Conservation (phyloP, 2,329 filamentous ascomycete genomes). For the Diatrype stigma region DNA sequence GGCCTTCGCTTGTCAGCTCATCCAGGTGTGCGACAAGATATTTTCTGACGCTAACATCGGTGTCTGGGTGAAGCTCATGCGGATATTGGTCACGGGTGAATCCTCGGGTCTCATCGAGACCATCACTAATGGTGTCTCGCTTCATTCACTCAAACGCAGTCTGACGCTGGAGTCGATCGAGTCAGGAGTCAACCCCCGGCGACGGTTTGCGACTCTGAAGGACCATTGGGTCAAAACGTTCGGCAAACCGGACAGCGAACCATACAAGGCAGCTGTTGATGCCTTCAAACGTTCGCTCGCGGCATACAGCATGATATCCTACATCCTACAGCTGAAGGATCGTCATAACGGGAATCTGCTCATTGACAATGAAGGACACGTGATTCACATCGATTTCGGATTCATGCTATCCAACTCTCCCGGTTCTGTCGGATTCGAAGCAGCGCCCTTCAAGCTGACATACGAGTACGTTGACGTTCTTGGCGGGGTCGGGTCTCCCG, state of each 20-base stretch:
- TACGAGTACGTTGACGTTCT: constrained; percentile 83
- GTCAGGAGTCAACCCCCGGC: constrained; percentile 66
- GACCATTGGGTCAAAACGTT: constrained; percentile 82
- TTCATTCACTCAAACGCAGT: constrained; percentile 79
- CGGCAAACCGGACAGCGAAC: constrained; percentile 63
- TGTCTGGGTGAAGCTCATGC: constrained; percentile 88
- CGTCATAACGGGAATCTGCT: constrained; percentile 83
- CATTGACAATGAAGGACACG: constrained; percentile 80
- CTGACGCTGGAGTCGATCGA: constrained; percentile 73
- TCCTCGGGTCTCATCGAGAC: constrained; percentile 82
- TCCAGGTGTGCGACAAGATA: constrained; percentile 75
- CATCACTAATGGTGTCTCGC: constrained; percentile 82
- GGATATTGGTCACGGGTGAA: constrained; percentile 80
- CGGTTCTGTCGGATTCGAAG: constrained; percentile 79
- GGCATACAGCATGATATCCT: constrained; percentile 81
- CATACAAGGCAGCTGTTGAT: constrained; percentile 68
- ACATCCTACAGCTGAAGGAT: constrained; percentile 80
- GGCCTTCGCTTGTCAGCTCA: constrained; percentile 82
- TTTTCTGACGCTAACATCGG: constrained; percentile 70
- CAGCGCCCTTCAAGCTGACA: constrained; percentile 81
- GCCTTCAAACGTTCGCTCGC: constrained; percentile 79
- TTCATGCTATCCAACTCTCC: constrained; percentile 88
- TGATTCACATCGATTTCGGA: constrained; percentile 85
- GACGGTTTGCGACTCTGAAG: constrained; percentile 73
- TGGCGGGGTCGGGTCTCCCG: constrained; percentile 65